A percentile compares a stretch with the other conserved stretches of the same genome.
Evolutionary conservation across 345 rosid species (phyloP).

Genomic region (Citrus glauca): DNA sequence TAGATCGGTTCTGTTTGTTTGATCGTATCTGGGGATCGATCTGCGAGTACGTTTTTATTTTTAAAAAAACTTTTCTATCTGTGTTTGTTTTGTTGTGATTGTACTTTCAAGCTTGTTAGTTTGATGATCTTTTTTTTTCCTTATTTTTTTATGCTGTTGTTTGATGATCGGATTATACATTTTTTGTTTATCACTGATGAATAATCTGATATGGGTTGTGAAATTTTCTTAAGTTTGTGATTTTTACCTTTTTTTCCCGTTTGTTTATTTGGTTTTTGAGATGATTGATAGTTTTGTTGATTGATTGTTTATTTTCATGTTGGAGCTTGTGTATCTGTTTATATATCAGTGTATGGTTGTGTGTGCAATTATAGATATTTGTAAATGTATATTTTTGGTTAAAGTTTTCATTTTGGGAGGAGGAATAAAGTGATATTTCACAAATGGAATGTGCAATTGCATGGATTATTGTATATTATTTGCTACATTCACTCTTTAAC

Average conservation of each 20-base stretch:
- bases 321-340: not conserved
- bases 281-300: not conserved
- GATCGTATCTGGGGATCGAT: constrained; percentile 38
- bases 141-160: not conserved
- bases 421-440: constrained; percentile 5
- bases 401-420: constrained; percentile 3
- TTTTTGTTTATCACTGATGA: constrained; percentile 6
- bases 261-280: not conserved
- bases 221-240: not conserved
- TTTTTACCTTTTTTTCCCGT: not conserved
- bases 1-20: constrained; percentile 29
- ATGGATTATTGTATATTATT: constrained; percentile 9
- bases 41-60: constrained; percentile 35
- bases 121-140: constrained; percentile 31
- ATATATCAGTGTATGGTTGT: not conserved
- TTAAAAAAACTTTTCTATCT: constrained; percentile 12
- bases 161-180: constrained; percentile 30
- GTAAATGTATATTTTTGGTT: not conserved
- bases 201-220: constrained; percentile 4
- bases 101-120: constrained; percentile 14
- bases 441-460: constrained; percentile 17
- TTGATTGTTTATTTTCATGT: constrained; percentile 1
- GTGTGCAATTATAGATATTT: not conserved
- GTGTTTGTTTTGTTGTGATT: constrained; percentile 15
- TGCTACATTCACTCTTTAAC: constrained; percentile 29